Base-by-base conservation (phyloP, 352 stramenopile species). In the Pythium phragmitis region DNA sequence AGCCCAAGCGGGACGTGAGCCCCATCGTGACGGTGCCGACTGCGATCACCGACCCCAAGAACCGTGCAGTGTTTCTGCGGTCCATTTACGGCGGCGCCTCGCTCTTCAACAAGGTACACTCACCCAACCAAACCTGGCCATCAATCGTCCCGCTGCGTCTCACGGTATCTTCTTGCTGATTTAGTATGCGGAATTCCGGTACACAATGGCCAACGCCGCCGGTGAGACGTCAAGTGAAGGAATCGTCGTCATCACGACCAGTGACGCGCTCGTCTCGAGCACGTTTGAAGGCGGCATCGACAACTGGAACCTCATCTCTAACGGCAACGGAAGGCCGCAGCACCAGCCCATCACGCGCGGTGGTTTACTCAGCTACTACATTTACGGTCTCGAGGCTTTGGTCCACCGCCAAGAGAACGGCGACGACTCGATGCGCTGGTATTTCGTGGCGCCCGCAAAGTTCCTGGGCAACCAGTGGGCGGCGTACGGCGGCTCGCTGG, bases 391-490 rank as follows among this genome's bases (percentile, higher is more conserved):
- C 16, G 85, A 94, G 36, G 69, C 72, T 39, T 70, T 91, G 34
- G 87, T 94, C 52, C 78, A 88, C 43, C 85, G 72, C 48, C 72
- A 75, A n/a, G 79, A 88, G 49, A 78, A 70, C 14, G 79, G 80
- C 12, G 82, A 90, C 52, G 85, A 97, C 66, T 65, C 73, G 2
- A 73, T 87, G 69, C 78, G 92, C 7, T 98, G 91, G 91, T 91
- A 95, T 63, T 98, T 98, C 61, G 70, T 60, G 3, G 88, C 88
- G 1, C 86, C 88, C 0, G 48, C 68, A 23, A 94, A 96, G 45
- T 97, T 97, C 65, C 76, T 90, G 1, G 91, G 91, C 23, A 96
- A 97, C 67, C 80, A 95, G 11, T 96, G 88, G 75, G 72, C 86
- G 4, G 77, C 88, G 16, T 98, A 98, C 73, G 87, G 82, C n/a